phyloP scores from a whole-genome alignment of 805 yeast species.

The Naumovozyma baii region DNA sequence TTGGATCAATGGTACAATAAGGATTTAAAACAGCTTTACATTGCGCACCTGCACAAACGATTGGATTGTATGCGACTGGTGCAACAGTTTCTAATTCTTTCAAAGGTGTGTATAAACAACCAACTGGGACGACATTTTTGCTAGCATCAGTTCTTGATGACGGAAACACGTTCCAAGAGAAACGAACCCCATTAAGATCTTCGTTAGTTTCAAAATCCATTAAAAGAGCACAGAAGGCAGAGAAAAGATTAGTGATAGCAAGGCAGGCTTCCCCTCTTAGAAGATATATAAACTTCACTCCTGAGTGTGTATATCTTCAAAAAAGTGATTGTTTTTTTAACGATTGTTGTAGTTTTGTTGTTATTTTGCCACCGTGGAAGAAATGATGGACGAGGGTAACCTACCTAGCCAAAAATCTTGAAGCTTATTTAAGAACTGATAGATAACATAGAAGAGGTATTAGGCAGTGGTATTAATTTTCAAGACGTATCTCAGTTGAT shows the following conservation, averaged over 20 bases:
- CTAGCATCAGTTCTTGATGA: constrained; percentile 80
- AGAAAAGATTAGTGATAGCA: too few species aligned
- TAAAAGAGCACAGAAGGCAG: background rate
- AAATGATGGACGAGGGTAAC: background rate
- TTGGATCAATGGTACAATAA: constrained; percentile 68
- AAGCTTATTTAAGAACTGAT: background rate
- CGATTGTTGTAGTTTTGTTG: background rate
- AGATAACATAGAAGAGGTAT: background rate
- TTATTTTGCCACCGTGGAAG: background rate
- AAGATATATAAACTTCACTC: too few species aligned
- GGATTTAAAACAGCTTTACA: constrained; percentile 87
- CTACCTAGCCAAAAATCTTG: too few species aligned
- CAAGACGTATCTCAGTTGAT: too few species aligned
- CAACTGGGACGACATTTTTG: constrained; percentile 88
- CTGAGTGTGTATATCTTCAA: background rate
- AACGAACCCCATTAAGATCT: constrained; percentile 64
- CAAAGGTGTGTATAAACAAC: constrained; percentile 91
- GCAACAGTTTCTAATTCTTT: constrained; percentile 68
- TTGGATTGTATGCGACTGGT: constrained; percentile 78
- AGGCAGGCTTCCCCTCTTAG: too few species aligned
- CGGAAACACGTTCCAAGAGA: constrained; percentile 82
- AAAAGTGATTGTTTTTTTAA: too few species aligned
- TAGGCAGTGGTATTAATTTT: too few species aligned
- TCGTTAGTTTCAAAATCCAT: constrained; percentile 52
- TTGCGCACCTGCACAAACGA: constrained; percentile 58